Percentiles rank a stretch among this genome's conserved stretches.
Conservation (phyloP, 345 rosid genomes). For the Salix dunnii region DNA sequence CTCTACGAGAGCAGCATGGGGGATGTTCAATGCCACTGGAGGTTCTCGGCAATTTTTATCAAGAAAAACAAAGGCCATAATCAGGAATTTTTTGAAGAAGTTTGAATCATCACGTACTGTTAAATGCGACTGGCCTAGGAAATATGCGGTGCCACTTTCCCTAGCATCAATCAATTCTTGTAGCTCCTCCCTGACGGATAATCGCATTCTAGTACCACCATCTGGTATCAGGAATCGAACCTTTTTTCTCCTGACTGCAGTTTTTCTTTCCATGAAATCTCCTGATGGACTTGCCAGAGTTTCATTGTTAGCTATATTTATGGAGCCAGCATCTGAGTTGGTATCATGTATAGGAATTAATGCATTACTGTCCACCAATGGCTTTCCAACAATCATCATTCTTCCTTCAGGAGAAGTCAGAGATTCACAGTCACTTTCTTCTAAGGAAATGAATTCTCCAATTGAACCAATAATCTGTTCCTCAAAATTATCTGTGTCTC, state of each 20-base stretch:
- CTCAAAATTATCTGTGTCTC: conserved; percentile 53
- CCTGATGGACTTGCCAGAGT: neutral
- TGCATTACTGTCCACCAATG: conserved; percentile 23
- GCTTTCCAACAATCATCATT: conserved; percentile 39
- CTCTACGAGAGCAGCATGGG: conserved; percentile 62
- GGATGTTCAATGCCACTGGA: conserved; percentile 49
- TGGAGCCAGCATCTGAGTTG: neutral
- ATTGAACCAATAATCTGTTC: conserved; percentile 47
- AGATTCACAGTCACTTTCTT: conserved; percentile 41
- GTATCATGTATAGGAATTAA: conserved; percentile 26
- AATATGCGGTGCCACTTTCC: conserved; percentile 61
- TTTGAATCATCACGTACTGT: conserved; percentile 29
- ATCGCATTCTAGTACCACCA: conserved; percentile 27
- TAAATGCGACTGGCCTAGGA: conserved; percentile 54
- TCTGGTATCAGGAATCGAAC: conserved; percentile 44
- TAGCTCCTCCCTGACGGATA: conserved; percentile 36
- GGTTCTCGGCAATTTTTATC: conserved; percentile 48
- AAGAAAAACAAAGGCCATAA: conserved; percentile 34
- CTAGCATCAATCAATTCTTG: conserved; percentile 45
- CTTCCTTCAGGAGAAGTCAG: conserved; percentile 27
- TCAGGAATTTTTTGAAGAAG: conserved; percentile 41
- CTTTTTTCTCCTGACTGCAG: conserved; percentile 27
- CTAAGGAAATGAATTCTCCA: conserved; percentile 52
- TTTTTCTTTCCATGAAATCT: neutral
- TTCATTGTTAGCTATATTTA: conserved; percentile 1